phyloP scores from a whole-genome alignment of 2,329 filamentous ascomycete species.

The Ilyonectria sp. region DNA sequence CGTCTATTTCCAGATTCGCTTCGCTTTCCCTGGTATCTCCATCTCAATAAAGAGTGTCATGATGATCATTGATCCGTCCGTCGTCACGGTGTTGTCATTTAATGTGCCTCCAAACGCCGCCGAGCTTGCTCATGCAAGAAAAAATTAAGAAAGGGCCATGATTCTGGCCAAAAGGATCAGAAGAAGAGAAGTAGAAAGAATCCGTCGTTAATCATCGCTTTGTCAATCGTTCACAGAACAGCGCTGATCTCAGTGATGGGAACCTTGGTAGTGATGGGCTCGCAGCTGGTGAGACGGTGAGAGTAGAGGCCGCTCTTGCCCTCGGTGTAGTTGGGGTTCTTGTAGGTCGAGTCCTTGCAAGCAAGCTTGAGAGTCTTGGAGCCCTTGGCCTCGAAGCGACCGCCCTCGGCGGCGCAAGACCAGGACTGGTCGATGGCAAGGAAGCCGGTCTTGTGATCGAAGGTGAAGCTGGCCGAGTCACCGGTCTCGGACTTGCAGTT shows the following conservation, averaged over 20 bases:
- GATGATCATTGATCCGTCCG: constrained; percentile 46
- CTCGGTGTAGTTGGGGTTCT: constrained; percentile 52
- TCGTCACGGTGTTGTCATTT: constrained; percentile 43
- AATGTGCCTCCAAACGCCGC: constrained; percentile 40
- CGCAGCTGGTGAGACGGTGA: constrained; percentile 47
- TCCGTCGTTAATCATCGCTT: not conserved
- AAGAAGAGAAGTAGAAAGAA: constrained; percentile 2
- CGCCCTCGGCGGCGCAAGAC: constrained; percentile 61
- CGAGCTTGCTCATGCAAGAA: constrained; percentile 34
- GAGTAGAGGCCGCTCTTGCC: constrained; percentile 50
- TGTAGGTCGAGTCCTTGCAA: constrained; percentile 48
- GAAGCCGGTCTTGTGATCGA: constrained; percentile 54
- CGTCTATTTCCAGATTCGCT: constrained; percentile 1
- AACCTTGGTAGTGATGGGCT: constrained; percentile 41
- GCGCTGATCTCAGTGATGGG: constrained; percentile 50
- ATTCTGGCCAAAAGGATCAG: not conserved
- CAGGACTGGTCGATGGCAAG: constrained; percentile 65
- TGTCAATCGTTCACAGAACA: constrained; percentile 40
- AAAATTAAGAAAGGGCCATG: constrained; percentile 7
- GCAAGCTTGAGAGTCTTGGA: constrained; percentile 43
- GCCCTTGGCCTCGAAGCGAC: constrained; percentile 50
- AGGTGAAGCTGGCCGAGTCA: constrained; percentile 60
- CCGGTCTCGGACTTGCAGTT: constrained; percentile 53
- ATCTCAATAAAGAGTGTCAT: constrained; percentile 43
- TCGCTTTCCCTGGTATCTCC: constrained; percentile 13